Evolutionary conservation across 192 early-diverging fungal species (phyloP).

Genomic region (Gryganskiella cystojenkinii): DNA sequence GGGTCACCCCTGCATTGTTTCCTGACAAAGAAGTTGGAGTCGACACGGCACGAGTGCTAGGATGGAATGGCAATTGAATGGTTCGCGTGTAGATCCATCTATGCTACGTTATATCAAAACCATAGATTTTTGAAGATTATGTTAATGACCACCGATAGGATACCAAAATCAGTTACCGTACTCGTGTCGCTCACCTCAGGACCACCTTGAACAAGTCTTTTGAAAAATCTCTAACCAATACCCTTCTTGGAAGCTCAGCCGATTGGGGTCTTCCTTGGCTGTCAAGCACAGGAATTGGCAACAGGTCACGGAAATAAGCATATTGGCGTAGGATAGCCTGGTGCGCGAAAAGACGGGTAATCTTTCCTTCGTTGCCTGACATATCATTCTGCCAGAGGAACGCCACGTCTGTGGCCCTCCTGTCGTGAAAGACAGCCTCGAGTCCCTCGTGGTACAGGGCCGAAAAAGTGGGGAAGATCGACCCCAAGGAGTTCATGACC

Average conservation of each 20-base stretch:
- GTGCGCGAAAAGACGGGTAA: not conserved
- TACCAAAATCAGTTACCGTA: not conserved
- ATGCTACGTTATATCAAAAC: not conserved
- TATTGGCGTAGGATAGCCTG: not conserved
- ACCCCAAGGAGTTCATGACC: not conserved
- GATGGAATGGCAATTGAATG: too few relatives aligned
- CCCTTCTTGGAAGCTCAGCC: not conserved
- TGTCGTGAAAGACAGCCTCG: not conserved
- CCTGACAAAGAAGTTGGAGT: too few relatives aligned
- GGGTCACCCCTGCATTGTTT: too few relatives aligned
- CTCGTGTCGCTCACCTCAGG: not conserved
- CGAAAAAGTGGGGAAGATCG: not conserved
- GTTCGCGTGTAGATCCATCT: not conserved
- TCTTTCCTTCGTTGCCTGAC: not conserved
- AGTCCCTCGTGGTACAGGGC: not conserved
- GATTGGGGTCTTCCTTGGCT: not conserved
- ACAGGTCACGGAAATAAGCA: not conserved
- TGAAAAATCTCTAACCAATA: not conserved
- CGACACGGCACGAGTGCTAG: too few relatives aligned
- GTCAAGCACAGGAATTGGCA: not conserved
- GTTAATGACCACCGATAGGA: not conserved
- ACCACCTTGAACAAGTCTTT: not conserved
- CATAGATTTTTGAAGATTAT: not conserved
- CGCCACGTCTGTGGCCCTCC: not conserved
- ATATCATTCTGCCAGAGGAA: not conserved